phyloP scores from a whole-genome alignment of 116 monocot genomes.

The Trichopus zeylanicus region DNA sequence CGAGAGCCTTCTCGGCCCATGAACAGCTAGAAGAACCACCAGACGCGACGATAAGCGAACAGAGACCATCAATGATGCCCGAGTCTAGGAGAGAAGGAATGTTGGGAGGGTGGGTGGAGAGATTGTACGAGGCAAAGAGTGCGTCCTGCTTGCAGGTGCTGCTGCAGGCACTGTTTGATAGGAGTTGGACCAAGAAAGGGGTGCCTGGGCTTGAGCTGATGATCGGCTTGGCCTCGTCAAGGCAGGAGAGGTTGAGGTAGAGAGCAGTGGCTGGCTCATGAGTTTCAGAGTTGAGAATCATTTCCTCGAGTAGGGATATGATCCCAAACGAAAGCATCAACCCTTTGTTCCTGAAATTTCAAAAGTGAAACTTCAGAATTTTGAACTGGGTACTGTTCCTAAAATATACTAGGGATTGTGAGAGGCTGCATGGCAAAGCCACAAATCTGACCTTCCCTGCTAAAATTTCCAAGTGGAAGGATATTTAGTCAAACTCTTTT shows the following conservation, averaged over 20 bases:
- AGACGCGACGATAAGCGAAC: constrained; percentile 25
- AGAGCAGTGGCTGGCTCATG: constrained; percentile 66
- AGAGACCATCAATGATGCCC: constrained; percentile 38
- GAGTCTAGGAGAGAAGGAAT: constrained; percentile 39
- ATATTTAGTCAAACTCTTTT: no score
- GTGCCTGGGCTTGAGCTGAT: constrained; percentile 53
- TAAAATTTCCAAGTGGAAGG: no score
- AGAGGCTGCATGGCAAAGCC: no score
- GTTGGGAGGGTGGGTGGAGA: constrained; percentile 55
- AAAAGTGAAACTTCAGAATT: no score
- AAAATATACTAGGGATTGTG: no score
- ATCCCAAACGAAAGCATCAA: constrained; percentile 40
- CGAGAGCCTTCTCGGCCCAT: constrained; percentile 50
- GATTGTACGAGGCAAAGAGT: constrained; percentile 55
- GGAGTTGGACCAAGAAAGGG: constrained; percentile 38
- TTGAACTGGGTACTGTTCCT: no score
- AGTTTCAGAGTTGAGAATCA: constrained; percentile 38
- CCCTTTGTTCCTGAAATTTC: constrained; percentile 66
- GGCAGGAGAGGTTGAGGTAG: constrained; percentile 73
- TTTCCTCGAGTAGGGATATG: constrained; percentile 63
- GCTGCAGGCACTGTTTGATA: constrained; percentile 9
- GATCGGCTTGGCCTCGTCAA: constrained; percentile 54
- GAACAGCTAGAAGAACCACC: constrained; percentile 2
- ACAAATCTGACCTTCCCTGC: no score
- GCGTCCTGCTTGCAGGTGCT: constrained; percentile 56